Conservation (phyloP, 83 land plant species). For the Thuja plicata region DNA sequence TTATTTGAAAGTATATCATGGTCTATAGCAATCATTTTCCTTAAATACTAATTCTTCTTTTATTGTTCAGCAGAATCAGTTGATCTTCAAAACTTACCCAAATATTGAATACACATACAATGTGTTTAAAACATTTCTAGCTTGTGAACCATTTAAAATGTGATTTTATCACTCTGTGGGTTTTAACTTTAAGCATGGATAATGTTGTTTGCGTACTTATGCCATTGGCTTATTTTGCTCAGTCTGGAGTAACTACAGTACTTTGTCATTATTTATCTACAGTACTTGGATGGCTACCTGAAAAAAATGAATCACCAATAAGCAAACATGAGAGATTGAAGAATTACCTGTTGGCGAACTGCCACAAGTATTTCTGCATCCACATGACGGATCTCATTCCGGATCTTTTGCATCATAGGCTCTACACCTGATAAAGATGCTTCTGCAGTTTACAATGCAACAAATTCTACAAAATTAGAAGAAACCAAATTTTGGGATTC, state of each 20-base stretch:
- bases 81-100: neutral
- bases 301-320: neutral
- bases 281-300: neutral
- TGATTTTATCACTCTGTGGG: too few relatives aligned
- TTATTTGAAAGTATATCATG: neutral
- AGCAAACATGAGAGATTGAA: neutral
- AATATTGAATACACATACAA: neutral
- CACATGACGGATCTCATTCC: constrained; percentile 83
- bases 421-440: constrained; percentile 96
- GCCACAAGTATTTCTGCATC: constrained; percentile 95
- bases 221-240: neutral
- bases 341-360: constrained; percentile 86
- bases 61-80: neutral
- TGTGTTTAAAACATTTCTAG: neutral
- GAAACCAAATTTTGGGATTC: neutral
- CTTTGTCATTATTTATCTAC: neutral
- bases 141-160: neutral
- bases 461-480: neutral
- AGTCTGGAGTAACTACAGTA: neutral
- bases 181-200: neutral
- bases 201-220: neutral
- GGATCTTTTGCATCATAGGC: constrained; percentile 93
- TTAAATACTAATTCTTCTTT: neutral
- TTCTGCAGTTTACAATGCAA: constrained; percentile 49
- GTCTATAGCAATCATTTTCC: neutral